Conservation (phyloP, 371 early-diverging fungal species). For the Mucor sp. region DNA sequence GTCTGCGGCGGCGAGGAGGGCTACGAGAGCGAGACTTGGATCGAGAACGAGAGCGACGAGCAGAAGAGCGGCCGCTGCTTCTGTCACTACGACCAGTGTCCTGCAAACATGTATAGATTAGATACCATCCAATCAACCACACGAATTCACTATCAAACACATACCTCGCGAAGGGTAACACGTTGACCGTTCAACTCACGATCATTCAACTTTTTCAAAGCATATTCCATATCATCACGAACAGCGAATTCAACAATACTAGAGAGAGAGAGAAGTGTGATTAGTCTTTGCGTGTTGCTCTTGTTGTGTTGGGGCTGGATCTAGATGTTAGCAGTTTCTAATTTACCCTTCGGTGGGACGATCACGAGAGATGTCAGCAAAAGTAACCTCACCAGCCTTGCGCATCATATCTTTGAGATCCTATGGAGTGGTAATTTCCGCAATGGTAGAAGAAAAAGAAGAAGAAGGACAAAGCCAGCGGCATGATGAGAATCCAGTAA, state of each 20-base stretch:
- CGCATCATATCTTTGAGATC: conserved; percentile 97
- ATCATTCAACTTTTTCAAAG: conserved; percentile 84
- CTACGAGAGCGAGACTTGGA: conserved; percentile 43
- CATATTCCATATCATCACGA: conserved; percentile 83
- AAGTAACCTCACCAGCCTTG: conserved; percentile 93
- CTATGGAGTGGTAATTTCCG: conserved; percentile 47
- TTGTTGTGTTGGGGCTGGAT: background rate
- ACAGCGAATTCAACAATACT: conserved; percentile 90
- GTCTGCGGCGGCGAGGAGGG: conserved; percentile 46
- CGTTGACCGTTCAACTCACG: conserved; percentile 84
- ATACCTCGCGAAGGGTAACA: conserved; percentile 79
- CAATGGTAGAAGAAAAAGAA: conserved; percentile 14
- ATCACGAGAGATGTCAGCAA: conserved; percentile 85
- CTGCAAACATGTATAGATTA: conserved; percentile 15
- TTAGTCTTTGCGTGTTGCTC: background rate
- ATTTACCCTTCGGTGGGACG: conserved; percentile 86
- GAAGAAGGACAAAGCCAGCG: conserved; percentile 24
- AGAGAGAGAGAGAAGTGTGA: conserved; percentile 7
- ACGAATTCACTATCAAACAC: no score
- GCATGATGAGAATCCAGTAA: conserved; percentile 20
- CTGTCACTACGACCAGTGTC: conserved; percentile 38
- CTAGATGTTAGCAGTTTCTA: background rate
- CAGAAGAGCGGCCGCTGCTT: conserved; percentile 34
- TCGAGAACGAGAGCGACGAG: conserved; percentile 39
- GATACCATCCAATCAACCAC: background rate